Evolutionary conservation across 129 eudicot genomes (phyloP).

Genomic region (Artemisia argyi): DNA sequence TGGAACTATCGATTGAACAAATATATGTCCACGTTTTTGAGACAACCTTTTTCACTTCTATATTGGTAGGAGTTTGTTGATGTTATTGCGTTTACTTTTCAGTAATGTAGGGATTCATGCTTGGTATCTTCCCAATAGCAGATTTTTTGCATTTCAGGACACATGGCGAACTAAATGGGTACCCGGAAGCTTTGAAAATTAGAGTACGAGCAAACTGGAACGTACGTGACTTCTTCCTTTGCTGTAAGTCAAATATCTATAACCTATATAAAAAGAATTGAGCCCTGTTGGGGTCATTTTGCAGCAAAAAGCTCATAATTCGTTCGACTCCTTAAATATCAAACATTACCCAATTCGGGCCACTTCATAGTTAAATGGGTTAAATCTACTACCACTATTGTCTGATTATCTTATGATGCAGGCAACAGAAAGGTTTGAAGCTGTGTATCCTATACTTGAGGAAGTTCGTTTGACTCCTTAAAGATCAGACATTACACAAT

Average conservation of each 20-base stretch:
- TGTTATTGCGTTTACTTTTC: neutral
- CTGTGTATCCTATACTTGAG: slow-evolving; percentile 74
- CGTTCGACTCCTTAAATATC: neutral
- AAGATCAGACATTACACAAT: too few species aligned
- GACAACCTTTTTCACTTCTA: slow-evolving; percentile 90
- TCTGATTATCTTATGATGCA: slow-evolving; percentile 30
- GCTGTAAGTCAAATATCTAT: neutral
- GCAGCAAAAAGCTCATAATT: neutral
- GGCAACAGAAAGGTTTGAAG: slow-evolving; percentile 98
- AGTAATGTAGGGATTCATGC: slow-evolving; percentile 38
- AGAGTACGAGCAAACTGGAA: slow-evolving; percentile 59
- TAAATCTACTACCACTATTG: neutral
- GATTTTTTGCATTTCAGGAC: slow-evolving; percentile 86
- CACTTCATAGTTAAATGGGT: neutral
- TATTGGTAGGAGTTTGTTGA: slow-evolving; percentile 59
- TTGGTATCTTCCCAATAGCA: slow-evolving; percentile 75
- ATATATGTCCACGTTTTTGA: slow-evolving; percentile 87
- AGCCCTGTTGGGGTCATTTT: too few species aligned
- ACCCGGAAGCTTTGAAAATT: slow-evolving; percentile 90
- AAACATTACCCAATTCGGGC: neutral
- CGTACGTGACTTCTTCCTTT: slow-evolving; percentile 52
- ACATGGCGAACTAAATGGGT: slow-evolving; percentile 78
- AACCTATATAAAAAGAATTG: neutral
- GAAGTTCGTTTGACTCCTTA: slow-evolving; percentile 38
- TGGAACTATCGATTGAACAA: slow-evolving; percentile 55